Conservation (phyloP, 2,329 filamentous ascomycete species). For the Claviceps sp. region DNA sequence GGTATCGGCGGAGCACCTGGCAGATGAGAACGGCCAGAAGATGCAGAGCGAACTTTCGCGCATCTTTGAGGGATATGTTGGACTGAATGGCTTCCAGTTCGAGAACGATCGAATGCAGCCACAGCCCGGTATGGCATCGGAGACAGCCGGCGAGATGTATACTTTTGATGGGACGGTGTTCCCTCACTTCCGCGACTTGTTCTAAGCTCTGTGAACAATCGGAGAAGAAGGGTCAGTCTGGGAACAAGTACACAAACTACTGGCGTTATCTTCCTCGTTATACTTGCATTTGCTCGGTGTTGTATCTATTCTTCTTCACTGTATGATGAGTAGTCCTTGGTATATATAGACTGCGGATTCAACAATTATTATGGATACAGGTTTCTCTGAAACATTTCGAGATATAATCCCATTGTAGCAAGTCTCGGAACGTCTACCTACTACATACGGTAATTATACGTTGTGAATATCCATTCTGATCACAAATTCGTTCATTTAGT, state of each 20-base stretch:
- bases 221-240: neutral
- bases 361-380: no score
- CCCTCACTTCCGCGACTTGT: constrained; percentile 24
- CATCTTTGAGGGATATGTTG: constrained; percentile 27
- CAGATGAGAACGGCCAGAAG: constrained; percentile 31
- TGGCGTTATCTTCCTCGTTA: neutral
- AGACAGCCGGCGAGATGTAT: constrained; percentile 9
- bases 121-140: constrained; percentile 12
- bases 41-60: constrained; percentile 42
- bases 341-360: no score
- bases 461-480: no score
- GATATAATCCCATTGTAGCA: no score
- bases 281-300: neutral
- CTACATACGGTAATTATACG: no score
- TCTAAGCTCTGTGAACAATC: constrained; percentile 11
- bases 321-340: no score
- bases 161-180: constrained; percentile 21
- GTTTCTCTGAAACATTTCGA: no score
- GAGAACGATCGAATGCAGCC: constrained; percentile 13
- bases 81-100: constrained; percentile 21
- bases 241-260: neutral
- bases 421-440: no score
- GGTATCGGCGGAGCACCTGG: constrained; percentile 2
- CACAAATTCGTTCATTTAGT: no score
- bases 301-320: no score